Base-by-base conservation (phyloP, 2,329 filamentous ascomycete genomes). In the Shiraia bambusicola region DNA sequence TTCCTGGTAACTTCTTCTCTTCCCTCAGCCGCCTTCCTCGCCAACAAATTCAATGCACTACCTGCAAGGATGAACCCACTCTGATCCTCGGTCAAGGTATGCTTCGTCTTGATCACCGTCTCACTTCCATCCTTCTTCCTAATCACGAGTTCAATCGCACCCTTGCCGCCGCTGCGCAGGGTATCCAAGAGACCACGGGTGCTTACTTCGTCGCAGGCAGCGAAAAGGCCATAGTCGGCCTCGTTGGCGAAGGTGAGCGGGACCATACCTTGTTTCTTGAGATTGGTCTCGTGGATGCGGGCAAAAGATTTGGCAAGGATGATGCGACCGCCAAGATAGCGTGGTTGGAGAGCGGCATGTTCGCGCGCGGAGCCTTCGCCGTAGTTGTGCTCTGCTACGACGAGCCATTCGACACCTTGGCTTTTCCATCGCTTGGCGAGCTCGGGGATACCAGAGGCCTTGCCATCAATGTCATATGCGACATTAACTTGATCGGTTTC, bases 311-410 rank as follows among this genome's bases (percentile, higher is more conserved):
- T 95, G 42, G 86, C 78, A 13, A 95, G 78, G 43, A 95, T 89
- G 62, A 95, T 77, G 35, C 88, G 80, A 14, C 87, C 88, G 45
- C 90, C 91, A 2, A 95, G 83, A 72, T 91, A 95, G n/a, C 90
- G 80, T 2, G 90, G 91, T 69, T 95, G 90, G 26, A 95, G 76
- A 1, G 90, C 90, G 15, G 90, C 90, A 72, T 95, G 90, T 69
- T 95, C 90, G 52, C 90, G 81, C 2, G 90, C 89, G 37, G 85
- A 90, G 13, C 90, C 90, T 70, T 95, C 90, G 53, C 91, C 90
- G 73, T 95, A 95, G 78, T 98, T 98, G 74, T 95, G 89, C 75
- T 98, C 93, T 13, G 92, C 93, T 19, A 98, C 88, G 10, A 97
- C 90, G 42, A 97, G 80, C 93, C 93, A 98, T 49, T 87, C 81